Percentiles rank a stretch among this genome's conserved stretches.
Conservation (phyloP, 1,139 yeast species). For the Candida tropicalis region DNA sequence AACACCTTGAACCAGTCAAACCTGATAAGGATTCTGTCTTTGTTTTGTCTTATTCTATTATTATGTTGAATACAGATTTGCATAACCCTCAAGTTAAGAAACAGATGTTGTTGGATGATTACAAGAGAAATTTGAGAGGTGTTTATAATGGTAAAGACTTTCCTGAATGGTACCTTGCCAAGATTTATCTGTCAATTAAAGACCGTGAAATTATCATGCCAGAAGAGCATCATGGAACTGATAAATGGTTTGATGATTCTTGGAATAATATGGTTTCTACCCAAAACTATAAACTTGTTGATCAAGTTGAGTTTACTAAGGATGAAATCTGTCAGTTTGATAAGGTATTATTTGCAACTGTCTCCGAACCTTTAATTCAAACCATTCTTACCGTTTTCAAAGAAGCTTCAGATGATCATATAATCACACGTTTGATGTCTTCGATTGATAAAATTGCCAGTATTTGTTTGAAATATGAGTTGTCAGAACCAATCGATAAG, state of each 20-base stretch:
- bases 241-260: slow-evolving; percentile 88
- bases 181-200: slow-evolving; percentile 76
- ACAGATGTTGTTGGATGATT: slow-evolving; percentile 87
- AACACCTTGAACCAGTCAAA: slow-evolving; percentile 44
- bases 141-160: slow-evolving; percentile 77
- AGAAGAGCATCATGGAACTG: slow-evolving; percentile 89
- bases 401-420: slow-evolving; percentile 88
- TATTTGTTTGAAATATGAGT: slow-evolving; percentile 67
- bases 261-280: slow-evolving; percentile 85
- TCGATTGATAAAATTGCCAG: slow-evolving; percentile 84
- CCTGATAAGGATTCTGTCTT: slow-evolving; percentile 78
- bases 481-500: slow-evolving; percentile 61
- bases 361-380: slow-evolving; percentile 63
- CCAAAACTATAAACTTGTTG: slow-evolving; percentile 26
- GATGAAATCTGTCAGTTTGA: slow-evolving; percentile 56
- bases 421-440: slow-evolving; percentile 83
- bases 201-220: slow-evolving; percentile 96
- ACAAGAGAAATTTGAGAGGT: slow-evolving; percentile 78
- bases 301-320: slow-evolving; percentile 22
- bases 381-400: slow-evolving; percentile 78
- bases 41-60: slow-evolving; percentile 72
- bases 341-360: slow-evolving; percentile 62
- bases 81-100: slow-evolving; percentile 79
- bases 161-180: slow-evolving; percentile 82
- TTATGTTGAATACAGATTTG: slow-evolving; percentile 76